Percentiles rank a stretch among this genome's conserved stretches.
Evolutionary conservation across 257 asterid species (phyloP).

Genomic region (Nicotiana benthamiana): DNA sequence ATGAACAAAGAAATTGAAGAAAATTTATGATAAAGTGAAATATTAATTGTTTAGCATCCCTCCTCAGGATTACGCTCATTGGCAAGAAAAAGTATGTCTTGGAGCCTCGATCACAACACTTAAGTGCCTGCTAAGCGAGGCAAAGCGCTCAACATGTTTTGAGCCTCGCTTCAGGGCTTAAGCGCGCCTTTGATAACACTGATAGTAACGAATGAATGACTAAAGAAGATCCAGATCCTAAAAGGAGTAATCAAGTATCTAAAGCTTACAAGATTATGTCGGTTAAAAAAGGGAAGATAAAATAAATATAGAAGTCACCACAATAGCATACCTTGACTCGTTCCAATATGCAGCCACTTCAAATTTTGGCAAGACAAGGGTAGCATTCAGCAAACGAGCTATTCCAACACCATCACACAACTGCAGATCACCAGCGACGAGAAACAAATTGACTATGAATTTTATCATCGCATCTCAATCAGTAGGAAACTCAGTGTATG

Average conservation of each 20-base stretch:
- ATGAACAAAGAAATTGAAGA: too few species aligned
- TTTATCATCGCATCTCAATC: background rate
- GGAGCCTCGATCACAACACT: too few species aligned
- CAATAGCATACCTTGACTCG: slow-evolving; percentile 59
- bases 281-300: background rate
- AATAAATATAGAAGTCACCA: background rate
- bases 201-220: background rate
- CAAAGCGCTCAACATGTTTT: too few species aligned
- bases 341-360: slow-evolving; percentile 99
- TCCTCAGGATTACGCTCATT: too few species aligned
- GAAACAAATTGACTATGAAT: slow-evolving; percentile 1
- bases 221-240: background rate
- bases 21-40: too few species aligned
- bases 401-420: slow-evolving; percentile 97
- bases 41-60: too few species aligned
- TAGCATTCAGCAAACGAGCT: slow-evolving; percentile 92
- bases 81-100: too few species aligned
- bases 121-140: too few species aligned
- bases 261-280: background rate
- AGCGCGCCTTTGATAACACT: too few species aligned
- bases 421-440: slow-evolving; percentile 29
- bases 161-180: too few species aligned
- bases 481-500: background rate
- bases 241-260: background rate
- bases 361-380: slow-evolving; percentile 89